Evolutionary conservation across 1,284 basidiomycete genomes (phyloP).

Genomic region (Irpex sp.): DNA sequence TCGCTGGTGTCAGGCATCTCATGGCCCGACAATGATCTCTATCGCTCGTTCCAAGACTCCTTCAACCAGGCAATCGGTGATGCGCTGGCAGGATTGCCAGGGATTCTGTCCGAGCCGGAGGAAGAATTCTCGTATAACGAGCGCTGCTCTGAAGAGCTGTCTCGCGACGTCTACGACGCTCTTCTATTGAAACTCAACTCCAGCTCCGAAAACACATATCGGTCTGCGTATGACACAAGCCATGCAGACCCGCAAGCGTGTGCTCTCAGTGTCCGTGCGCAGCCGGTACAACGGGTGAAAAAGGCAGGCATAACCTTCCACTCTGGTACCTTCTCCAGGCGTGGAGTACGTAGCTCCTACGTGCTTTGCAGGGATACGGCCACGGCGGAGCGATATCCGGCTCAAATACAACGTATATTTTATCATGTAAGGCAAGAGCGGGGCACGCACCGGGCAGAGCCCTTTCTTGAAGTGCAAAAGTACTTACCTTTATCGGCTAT

Average conservation of each 20-base stretch:
- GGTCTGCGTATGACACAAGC: not conserved
- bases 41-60: not conserved
- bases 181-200: not conserved
- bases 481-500: not conserved
- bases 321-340: not conserved
- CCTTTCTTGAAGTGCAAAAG: not conserved
- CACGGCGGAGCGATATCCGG: not conserved
- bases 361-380: not conserved
- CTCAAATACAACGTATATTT: not conserved
- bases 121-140: not conserved
- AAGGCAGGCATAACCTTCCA: not conserved
- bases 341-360: not conserved
- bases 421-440: not conserved
- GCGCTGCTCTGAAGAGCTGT: not conserved
- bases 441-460: not conserved
- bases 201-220: not conserved
- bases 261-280: not conserved
- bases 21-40: conserved; percentile 8
- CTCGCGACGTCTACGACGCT: not conserved
- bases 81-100: not conserved
- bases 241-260: not conserved
- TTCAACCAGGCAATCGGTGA: not conserved
- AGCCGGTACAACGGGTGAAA: not conserved
- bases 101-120: not conserved
- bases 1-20: conserved; percentile 1